Percentiles rank a stretch among this genome's conserved stretches.
Evolutionary conservation across 805 yeast genomes (phyloP).

Genomic region (Metschnikowia anglica): DNA sequence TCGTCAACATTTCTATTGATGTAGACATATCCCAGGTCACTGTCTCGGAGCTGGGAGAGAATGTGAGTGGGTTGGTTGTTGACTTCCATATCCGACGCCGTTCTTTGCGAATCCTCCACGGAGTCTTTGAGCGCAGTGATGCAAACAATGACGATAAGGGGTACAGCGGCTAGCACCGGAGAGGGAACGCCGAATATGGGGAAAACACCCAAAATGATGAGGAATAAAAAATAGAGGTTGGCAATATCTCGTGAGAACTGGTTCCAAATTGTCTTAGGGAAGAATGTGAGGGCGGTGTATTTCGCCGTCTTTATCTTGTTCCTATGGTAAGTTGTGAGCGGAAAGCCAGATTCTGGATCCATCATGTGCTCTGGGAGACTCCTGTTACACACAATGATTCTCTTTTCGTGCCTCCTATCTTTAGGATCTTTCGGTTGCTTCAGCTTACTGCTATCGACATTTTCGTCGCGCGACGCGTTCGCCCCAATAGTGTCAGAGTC

Average conservation of each 20-base stretch:
- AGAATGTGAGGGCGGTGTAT: conserved; percentile 56
- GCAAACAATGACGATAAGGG: conserved; percentile 73
- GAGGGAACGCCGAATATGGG: conserved; percentile 68
- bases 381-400: conserved; percentile 46
- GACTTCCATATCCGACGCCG: conserved; percentile 61
- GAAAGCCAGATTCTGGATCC: conserved; percentile 35
- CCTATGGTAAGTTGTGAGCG: conserved; percentile 44
- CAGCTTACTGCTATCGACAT: conserved; percentile 22
- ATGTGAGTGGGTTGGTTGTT: conserved; percentile 74
- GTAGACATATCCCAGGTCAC: conserved; percentile 26
- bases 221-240: conserved; percentile 54
- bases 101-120: conserved; percentile 71
- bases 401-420: conserved; percentile 24
- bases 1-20: conserved; percentile 60
- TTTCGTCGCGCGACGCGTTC: conserved; percentile 23
- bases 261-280: conserved; percentile 53
- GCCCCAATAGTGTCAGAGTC: conserved; percentile 9
- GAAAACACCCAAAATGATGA: conserved; percentile 52
- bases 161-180: conserved; percentile 77
- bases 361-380: conserved; percentile 56
- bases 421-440: conserved; percentile 25
- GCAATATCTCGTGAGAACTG: conserved; percentile 59
- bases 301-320: conserved; percentile 64
- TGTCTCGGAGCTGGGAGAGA: conserved; percentile 44
- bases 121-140: conserved; percentile 77